Percentiles rank a stretch among this genome's conserved stretches.
Evolutionary conservation across 768 basidiomycete genomes (phyloP).

Genomic region (Ramaria sp.): DNA sequence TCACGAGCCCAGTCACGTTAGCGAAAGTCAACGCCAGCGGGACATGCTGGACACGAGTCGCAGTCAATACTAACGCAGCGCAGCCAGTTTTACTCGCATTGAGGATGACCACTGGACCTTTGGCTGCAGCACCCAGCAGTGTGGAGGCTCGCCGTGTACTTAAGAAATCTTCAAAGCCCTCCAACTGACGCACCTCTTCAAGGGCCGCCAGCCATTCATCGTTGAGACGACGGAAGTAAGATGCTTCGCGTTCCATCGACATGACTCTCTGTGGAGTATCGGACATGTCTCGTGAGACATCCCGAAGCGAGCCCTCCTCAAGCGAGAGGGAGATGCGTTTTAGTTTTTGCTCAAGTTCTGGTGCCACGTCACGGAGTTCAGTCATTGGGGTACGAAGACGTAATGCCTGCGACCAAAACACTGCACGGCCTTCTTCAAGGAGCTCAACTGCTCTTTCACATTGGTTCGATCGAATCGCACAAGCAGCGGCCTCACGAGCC

Average conservation of each 20-base stretch:
- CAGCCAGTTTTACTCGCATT: constrained; percentile 11
- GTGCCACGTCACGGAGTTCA: constrained; percentile 5
- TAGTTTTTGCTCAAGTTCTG: constrained; percentile 12
- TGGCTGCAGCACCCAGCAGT: constrained; percentile 10
- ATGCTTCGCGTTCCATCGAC: constrained; percentile 11
- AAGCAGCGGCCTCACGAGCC: constrained; percentile 20
- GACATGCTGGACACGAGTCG: too few species aligned
- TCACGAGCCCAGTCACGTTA: not conserved
- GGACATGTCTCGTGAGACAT: not conserved
- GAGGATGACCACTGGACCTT: constrained; percentile 15
- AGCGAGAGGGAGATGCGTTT: constrained; percentile 12
- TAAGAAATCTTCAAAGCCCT: constrained; percentile 14
- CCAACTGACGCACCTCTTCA: constrained; percentile 12
- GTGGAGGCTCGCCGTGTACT: constrained; percentile 9
- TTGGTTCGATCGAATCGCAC: constrained; percentile 17
- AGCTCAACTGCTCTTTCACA: constrained; percentile 20
- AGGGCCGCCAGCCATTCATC: constrained; percentile 18
- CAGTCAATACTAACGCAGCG: constrained; percentile 10
- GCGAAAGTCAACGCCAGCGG: too few species aligned
- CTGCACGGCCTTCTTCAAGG: constrained; percentile 23
- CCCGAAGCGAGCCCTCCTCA: too few species aligned
- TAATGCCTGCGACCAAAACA: constrained; percentile 24
- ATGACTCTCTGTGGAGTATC: not conserved
- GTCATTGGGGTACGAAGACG: constrained; percentile 13
- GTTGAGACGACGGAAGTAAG: constrained; percentile 14